Evolutionary conservation across 179 eudicot genomes (phyloP).

Genomic region (Amaranthus tricolor): DNA sequence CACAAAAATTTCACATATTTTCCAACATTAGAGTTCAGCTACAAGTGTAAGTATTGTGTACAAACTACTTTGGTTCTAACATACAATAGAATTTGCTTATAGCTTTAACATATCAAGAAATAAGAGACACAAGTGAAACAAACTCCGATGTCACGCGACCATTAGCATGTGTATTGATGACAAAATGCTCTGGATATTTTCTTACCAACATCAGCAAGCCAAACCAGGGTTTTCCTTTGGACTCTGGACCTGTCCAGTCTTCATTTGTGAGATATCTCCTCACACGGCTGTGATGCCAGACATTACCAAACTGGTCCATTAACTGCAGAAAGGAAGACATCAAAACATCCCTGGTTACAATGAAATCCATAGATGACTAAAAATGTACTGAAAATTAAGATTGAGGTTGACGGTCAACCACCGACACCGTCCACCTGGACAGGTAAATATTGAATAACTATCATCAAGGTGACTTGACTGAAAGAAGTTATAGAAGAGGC

Average conservation of each 20-base stretch:
- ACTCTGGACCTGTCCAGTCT: conserved; percentile 65
- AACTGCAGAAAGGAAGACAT: conserved; percentile 45
- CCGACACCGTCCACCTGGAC: no score
- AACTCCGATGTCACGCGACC: conserved; percentile 69
- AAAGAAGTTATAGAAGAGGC: neutral
- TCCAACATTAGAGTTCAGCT: neutral
- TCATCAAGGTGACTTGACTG: neutral
- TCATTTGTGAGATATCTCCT: conserved; percentile 83
- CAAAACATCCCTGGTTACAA: neutral
- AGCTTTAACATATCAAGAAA: conserved; percentile 38
- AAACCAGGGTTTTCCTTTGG: conserved; percentile 84
- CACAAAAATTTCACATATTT: neutral
- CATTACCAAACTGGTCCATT: conserved; percentile 57
- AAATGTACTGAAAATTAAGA: neutral
- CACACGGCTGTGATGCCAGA: conserved; percentile 88
- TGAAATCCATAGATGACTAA: neutral
- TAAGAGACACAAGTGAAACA: conserved; percentile 87
- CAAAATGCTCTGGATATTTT: conserved; percentile 92
- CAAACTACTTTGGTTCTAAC: conserved; percentile 5
- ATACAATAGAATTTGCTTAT: neutral
- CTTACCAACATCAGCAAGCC: conserved; percentile 84
- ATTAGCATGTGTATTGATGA: conserved; percentile 83
- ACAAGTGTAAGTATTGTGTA: neutral
- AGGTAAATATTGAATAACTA: neutral
- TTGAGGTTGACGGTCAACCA: neutral